Conservation (phyloP, 352 stramenopile genomes). For the Phytophthora fragariaefolia region DNA sequence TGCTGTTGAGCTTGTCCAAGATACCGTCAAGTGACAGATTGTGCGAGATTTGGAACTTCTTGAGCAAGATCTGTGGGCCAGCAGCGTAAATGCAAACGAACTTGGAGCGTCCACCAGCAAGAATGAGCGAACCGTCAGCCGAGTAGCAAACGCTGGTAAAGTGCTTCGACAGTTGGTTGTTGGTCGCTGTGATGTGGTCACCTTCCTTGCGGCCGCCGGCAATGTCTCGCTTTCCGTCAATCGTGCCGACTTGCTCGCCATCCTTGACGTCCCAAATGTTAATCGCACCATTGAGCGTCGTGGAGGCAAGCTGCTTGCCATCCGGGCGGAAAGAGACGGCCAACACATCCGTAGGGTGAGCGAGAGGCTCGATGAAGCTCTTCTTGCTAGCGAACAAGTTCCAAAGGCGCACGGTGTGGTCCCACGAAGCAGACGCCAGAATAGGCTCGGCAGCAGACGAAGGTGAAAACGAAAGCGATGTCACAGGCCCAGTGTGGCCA, state of each 20-base stretch:
- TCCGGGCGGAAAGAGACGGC: slow-evolving; percentile 97
- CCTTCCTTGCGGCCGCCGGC: slow-evolving; percentile 89
- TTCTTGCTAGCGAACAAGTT: slow-evolving; percentile 99
- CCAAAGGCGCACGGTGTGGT: slow-evolving; percentile 99
- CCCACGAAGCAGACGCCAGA: slow-evolving; percentile 97
- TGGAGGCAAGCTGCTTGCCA: slow-evolving; percentile 95
- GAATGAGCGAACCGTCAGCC: slow-evolving; percentile 96
- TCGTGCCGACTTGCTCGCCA: slow-evolving; percentile 94
- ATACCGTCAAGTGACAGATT: slow-evolving; percentile 97
- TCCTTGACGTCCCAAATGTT: slow-evolving; percentile 98
- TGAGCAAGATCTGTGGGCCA: slow-evolving; percentile 94
- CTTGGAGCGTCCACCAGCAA: slow-evolving; percentile 97
- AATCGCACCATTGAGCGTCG: slow-evolving; percentile 96
- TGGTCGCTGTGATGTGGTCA: slow-evolving; percentile 86
- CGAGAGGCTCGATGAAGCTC: slow-evolving; percentile 94
- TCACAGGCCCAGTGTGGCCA: slow-evolving; percentile 97
- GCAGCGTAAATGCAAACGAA: slow-evolving; percentile 99
- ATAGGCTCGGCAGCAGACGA: slow-evolving; percentile 80
- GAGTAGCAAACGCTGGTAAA: slow-evolving; percentile 99
- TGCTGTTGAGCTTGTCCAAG: slow-evolving; percentile 96
- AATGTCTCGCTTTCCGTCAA: slow-evolving; percentile 98
- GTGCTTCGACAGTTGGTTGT: slow-evolving; percentile 95
- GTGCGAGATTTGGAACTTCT: slow-evolving; percentile 99
- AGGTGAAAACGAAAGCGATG: slow-evolving; percentile 92
- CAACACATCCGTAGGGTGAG: slow-evolving; percentile 97